Conservation (phyloP, 169 alveolate genomes). For the Eimeria necatrix region DNA sequence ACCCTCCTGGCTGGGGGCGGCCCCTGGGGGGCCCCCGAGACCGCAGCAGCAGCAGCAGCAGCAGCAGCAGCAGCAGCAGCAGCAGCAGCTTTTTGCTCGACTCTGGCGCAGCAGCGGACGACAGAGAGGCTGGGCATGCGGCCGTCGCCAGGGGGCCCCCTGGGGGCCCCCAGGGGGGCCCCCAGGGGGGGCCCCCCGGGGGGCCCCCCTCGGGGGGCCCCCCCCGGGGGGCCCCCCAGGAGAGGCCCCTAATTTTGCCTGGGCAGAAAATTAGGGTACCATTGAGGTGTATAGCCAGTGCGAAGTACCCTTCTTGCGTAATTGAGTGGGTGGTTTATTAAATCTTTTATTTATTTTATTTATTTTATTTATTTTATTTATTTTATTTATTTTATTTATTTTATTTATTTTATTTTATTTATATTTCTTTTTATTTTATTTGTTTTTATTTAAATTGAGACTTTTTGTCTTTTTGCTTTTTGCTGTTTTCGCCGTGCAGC, state of each 20-base stretch:
- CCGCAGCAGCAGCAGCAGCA: constrained; percentile 9
- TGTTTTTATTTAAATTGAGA: too few species aligned
- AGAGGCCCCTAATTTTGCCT: neutral
- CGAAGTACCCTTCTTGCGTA: constrained; percentile 40
- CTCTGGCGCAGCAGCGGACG: neutral
- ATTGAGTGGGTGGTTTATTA: constrained; percentile 11
- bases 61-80: constrained; percentile 25
- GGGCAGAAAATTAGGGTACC: constrained; percentile 55
- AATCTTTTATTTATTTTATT: too few species aligned
- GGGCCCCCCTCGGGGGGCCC: too few species aligned
- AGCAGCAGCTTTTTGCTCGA: neutral
- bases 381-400: too few species aligned
- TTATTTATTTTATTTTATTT: too few species aligned
- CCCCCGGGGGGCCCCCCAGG: neutral
- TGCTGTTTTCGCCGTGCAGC: too few species aligned
- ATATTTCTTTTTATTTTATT: too few species aligned
- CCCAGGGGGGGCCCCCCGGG: neutral
- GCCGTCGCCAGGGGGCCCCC: neutral
- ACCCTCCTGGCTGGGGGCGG: neutral
- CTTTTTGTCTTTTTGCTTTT: too few species aligned
- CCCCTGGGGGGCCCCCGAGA: neutral
- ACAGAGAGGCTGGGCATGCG: neutral
- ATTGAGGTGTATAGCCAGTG: constrained; percentile 72
- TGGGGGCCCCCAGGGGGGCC: neutral
- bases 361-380: too few species aligned